Conservation (phyloP, 768 basidiomycete genomes). For the Paxillus ammoniavirescens region DNA sequence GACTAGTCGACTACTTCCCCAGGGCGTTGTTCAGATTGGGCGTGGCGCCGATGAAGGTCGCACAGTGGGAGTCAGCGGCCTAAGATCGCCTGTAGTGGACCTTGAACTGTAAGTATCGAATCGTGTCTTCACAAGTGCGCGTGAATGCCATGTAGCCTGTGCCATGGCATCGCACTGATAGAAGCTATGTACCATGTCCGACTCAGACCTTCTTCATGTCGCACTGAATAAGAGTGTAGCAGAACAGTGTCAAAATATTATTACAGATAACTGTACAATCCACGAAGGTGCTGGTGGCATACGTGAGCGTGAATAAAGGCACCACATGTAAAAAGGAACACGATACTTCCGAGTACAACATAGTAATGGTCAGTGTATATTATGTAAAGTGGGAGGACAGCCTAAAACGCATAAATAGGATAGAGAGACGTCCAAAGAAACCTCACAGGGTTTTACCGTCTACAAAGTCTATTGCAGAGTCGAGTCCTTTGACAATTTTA, state of each 20-base stretch:
- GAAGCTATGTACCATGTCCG: too few relatives aligned
- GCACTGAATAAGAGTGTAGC: background rate
- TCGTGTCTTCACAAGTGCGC: too few relatives aligned
- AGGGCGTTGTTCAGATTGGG: too few relatives aligned
- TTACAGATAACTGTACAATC: background rate
- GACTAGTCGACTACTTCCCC: too few relatives aligned
- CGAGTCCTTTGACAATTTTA: slow-evolving; percentile 36
- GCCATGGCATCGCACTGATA: too few relatives aligned
- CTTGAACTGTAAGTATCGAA: too few relatives aligned
- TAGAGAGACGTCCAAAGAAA: background rate
- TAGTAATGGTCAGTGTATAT: background rate
- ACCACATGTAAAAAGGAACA: background rate
- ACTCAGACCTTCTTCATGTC: too few relatives aligned
- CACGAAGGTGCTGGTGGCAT: background rate
- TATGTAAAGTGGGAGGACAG: background rate
- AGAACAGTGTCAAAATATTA: background rate
- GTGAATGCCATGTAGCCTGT: too few relatives aligned
- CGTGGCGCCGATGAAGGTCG: too few relatives aligned
- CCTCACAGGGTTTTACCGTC: slow-evolving; percentile 22
- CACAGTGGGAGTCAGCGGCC: too few relatives aligned
- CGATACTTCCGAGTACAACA: background rate
- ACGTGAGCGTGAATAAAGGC: background rate
- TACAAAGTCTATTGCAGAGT: slow-evolving; percentile 42
- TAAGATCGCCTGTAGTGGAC: too few relatives aligned
- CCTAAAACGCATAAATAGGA: background rate